These are phyloP conservation scores for Blastocystis sp. DNA, from an alignment of 352 stramenopile genomes.

Conservation along the genomic window DNA sequence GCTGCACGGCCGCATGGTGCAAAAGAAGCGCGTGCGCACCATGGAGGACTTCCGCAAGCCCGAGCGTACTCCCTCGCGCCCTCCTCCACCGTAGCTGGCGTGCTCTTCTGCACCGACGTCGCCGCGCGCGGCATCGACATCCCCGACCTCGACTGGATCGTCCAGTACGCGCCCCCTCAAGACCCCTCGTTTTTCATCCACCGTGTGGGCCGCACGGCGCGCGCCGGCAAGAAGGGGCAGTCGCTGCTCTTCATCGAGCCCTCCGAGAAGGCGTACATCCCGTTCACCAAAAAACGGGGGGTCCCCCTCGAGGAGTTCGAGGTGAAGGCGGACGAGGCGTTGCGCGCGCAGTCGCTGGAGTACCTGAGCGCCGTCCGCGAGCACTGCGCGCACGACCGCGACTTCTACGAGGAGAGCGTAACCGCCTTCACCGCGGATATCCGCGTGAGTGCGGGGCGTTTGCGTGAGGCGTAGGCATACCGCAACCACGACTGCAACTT, in stretches of 20 bases:
- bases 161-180: constrained; percentile 94
- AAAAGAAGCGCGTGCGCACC: constrained; percentile 80
- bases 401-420: constrained; percentile 94
- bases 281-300: constrained; percentile 56
- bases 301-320: constrained; percentile 36
- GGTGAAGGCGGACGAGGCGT: constrained; percentile 70
- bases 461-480: constrained; percentile 81
- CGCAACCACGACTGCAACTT: constrained; percentile 96
- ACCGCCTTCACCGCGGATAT: constrained; percentile 83
- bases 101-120: constrained; percentile 96
- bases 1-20: constrained; percentile 75
- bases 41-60: constrained; percentile 69
- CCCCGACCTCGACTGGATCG: constrained; percentile 94
- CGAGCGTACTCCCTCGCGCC: neutral
- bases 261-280: constrained; percentile 62
- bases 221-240: constrained; percentile 80
- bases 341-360: constrained; percentile 72
- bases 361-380: constrained; percentile 84
- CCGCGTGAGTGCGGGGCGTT: neutral
- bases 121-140: constrained; percentile 96
- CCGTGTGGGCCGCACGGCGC: constrained; percentile 91
- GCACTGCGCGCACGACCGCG: constrained; percentile 85
- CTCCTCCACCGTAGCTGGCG: constrained; percentile 73
- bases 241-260: constrained; percentile 65
- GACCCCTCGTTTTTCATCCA: constrained; percentile 98